Percentiles rank a stretch among this genome's conserved stretches.
Conservation (phyloP, 2,329 filamentous ascomycete species). For the Paecilomyces formosus region DNA sequence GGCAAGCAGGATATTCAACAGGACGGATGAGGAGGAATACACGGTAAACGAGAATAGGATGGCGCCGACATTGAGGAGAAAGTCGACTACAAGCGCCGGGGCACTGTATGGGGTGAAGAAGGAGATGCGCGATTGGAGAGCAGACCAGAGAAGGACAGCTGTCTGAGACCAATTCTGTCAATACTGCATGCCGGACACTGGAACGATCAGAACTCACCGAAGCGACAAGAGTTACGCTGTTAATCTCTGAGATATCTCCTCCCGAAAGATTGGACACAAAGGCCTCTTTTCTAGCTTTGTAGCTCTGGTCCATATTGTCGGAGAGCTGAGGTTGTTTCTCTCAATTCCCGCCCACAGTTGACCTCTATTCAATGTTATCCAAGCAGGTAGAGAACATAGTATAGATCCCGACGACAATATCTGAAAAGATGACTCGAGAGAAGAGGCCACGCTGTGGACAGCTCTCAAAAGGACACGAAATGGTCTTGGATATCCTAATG, state of each 20-base stretch:
- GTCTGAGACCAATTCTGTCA: slow-evolving; percentile 46
- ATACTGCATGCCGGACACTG: slow-evolving; percentile 8
- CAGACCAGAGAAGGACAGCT: slow-evolving; percentile 78
- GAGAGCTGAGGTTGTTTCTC: neutral
- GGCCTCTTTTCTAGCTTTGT: slow-evolving; percentile 89
- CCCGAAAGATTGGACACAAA: slow-evolving; percentile 90
- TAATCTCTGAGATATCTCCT: slow-evolving; percentile 77
- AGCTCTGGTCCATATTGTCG: slow-evolving; percentile 44
- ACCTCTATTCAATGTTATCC: neutral
- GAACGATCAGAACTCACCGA: slow-evolving; percentile 54
- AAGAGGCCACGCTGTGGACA: neutral
- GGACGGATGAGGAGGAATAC: slow-evolving; percentile 66
- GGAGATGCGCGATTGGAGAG: slow-evolving; percentile 71
- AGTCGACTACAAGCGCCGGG: slow-evolving; percentile 67
- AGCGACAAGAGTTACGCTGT: slow-evolving; percentile 74
- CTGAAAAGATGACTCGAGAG: neutral
- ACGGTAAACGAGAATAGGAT: slow-evolving; percentile 80
- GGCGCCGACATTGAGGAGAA: slow-evolving; percentile 75
- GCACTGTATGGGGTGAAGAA: slow-evolving; percentile 73
- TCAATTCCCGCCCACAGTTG: neutral
- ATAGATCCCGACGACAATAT: neutral
- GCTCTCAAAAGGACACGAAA: neutral
- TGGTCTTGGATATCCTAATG: neutral
- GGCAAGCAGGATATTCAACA: slow-evolving; percentile 68
- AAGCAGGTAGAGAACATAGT: neutral